Conservation (phyloP, 1,284 basidiomycete genomes). For the Trichosporon sp. region DNA sequence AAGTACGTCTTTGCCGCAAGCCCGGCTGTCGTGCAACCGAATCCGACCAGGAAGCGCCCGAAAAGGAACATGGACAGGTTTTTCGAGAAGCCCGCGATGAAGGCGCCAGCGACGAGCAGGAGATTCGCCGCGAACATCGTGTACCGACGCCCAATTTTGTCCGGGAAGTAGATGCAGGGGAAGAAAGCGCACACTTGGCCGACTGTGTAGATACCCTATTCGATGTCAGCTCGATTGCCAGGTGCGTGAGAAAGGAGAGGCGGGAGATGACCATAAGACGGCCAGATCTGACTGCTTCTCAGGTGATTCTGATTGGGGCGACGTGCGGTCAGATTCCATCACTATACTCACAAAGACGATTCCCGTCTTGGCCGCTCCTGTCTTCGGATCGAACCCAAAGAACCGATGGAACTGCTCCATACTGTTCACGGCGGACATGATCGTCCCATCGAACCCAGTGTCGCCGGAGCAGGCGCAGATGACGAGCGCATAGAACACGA, state of each 20-base stretch:
- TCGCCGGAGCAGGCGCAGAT: slow-evolving; percentile 51
- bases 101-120: slow-evolving; percentile 52
- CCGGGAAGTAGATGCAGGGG: slow-evolving; percentile 48
- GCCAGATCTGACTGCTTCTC: too few species aligned
- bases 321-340: too few species aligned
- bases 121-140: slow-evolving; percentile 55
- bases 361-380: slow-evolving; percentile 7
- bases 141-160: slow-evolving; percentile 54
- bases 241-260: too few species aligned
- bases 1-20: slow-evolving; percentile 53
- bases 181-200: slow-evolving; percentile 45
- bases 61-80: slow-evolving; percentile 52
- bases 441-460: slow-evolving; percentile 22
- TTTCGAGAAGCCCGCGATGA: slow-evolving; percentile 53
- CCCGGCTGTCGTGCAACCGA: slow-evolving; percentile 49
- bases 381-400: slow-evolving; percentile 6
- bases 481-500: slow-evolving; percentile 48
- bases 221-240: too few species aligned
- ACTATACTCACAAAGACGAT: slow-evolving; percentile 19
- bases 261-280: too few species aligned
- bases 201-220: slow-evolving; percentile 55
- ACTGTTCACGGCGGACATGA: slow-evolving; percentile 12
- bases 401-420: slow-evolving; percentile 13
- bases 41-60: slow-evolving; percentile 53
- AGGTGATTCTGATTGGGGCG: too few species aligned